phyloP scores from a whole-genome alignment of 257 asterid species.

The Paulownia fortunei region DNA sequence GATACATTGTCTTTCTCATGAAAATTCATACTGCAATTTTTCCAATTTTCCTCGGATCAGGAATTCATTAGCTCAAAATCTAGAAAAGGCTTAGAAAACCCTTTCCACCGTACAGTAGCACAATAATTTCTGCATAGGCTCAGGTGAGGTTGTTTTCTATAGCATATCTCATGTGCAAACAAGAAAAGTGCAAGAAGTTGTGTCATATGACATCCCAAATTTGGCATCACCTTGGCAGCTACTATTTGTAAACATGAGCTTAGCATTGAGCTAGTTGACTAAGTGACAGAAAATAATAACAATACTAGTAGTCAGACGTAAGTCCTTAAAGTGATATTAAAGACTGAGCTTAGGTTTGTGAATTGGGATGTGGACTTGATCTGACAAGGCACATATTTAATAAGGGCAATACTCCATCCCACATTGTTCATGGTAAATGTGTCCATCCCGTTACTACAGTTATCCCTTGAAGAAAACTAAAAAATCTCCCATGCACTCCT shows the following conservation, averaged over 20 bases:
- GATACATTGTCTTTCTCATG: neutral
- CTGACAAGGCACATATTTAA: neutral
- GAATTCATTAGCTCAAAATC: neutral
- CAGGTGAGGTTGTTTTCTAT: neutral
- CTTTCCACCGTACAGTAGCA: neutral
- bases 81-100: neutral
- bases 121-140: neutral
- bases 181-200: conserved; percentile 22
- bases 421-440: conserved; percentile 21
- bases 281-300: neutral
- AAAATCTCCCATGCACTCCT: neutral
- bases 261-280: conserved; percentile 12
- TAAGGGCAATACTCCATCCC: conserved; percentile 15
- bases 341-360: neutral
- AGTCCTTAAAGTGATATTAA: neutral
- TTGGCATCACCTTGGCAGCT: neutral
- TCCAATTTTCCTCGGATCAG: neutral
- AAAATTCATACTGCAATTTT: neutral
- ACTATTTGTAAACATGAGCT: neutral
- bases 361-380: neutral
- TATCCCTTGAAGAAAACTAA: conserved; percentile 16
- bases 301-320: neutral
- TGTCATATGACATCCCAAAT: neutral
- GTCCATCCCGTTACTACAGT: neutral
- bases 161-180: neutral